phyloP scores from a whole-genome alignment of 1,284 basidiomycete species.

The Prillingera fragicola region DNA sequence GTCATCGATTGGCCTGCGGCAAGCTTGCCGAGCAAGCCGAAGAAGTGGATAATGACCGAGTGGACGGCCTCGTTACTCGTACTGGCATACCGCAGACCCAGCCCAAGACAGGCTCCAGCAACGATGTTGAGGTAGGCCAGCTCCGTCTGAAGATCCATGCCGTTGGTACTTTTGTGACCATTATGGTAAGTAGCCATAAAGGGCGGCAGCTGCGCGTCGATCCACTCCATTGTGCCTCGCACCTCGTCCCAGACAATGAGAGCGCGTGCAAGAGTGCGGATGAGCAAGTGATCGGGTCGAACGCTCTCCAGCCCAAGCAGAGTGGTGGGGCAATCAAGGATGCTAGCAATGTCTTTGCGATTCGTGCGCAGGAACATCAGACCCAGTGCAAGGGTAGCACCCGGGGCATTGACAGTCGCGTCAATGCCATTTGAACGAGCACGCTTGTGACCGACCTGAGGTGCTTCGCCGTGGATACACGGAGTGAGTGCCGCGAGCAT shows the following conservation, averaged over 20 bases:
- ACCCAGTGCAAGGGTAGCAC: constrained; percentile 82
- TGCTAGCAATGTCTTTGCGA: constrained; percentile 74
- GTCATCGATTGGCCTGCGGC: constrained; percentile 59
- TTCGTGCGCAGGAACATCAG: constrained; percentile 86
- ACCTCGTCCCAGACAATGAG: constrained; percentile 87
- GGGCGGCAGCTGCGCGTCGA: constrained; percentile 65
- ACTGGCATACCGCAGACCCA: constrained; percentile 90
- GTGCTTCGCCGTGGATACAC: constrained; percentile 64
- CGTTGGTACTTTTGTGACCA: constrained; percentile 47
- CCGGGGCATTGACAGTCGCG: constrained; percentile 79
- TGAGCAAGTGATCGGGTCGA: constrained; percentile 77
- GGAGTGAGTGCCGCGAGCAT: constrained; percentile 62
- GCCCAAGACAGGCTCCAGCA: constrained; percentile 82
- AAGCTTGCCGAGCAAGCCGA: constrained; percentile 60
- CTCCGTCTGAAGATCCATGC: constrained; percentile 66
- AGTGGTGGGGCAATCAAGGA: constrained; percentile 76
- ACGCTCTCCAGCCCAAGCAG: constrained; percentile 71
- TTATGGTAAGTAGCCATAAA: constrained; percentile 61
- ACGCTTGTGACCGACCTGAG: constrained; percentile 11
- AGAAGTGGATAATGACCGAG: constrained; percentile 69
- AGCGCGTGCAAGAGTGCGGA: constrained; percentile 70
- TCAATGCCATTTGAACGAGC: constrained; percentile 56
- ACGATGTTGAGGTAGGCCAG: constrained; percentile 83
- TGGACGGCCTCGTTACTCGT: constrained; percentile 84
- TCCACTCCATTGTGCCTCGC: constrained; percentile 68